Evolutionary conservation across 2,329 filamentous ascomycete genomes (phyloP).

Genomic region (Bimuria novae-zelandiae): DNA sequence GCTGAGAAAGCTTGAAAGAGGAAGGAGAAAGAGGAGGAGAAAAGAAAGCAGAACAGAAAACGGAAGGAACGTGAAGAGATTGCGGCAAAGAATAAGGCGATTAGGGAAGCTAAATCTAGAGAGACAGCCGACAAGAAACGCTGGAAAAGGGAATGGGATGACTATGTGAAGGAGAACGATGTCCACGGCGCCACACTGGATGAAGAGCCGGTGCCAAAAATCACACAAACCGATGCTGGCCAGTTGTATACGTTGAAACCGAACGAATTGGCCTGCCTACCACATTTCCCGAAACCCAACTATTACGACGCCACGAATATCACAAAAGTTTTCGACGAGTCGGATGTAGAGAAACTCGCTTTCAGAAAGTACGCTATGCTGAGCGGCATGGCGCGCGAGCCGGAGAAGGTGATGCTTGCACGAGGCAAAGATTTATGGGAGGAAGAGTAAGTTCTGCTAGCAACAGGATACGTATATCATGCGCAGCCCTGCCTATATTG

Average conservation of each 20-base stretch:
- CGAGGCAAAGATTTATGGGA: conserved; percentile 14
- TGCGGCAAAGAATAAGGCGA: neutral
- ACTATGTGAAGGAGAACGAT: conserved; percentile 8
- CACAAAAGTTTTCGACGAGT: conserved; percentile 17
- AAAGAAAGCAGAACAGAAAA: conserved; percentile 3
- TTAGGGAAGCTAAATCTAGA: neutral
- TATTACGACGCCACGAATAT: conserved; percentile 8
- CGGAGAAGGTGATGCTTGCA: neutral
- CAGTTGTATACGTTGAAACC: conserved; percentile 21
- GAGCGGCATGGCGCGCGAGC: conserved; percentile 3
- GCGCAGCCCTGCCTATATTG: too few species aligned
- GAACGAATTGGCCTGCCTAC: conserved; percentile 9
- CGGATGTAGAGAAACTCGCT: conserved; percentile 10
- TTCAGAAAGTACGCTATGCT: conserved; percentile 16
- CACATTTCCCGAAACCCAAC: conserved; percentile 16
- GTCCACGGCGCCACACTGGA: conserved; percentile 4
- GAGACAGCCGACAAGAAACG: conserved; percentile 9
- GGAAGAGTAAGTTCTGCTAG: conserved; percentile 10
- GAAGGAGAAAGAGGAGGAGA: conserved; percentile 2
- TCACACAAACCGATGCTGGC: conserved; percentile 20
- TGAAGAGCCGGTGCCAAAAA: neutral
- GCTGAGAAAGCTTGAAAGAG: neutral
- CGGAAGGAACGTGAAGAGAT: neutral
- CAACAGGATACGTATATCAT: too few species aligned
- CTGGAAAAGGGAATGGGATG: conserved; percentile 11